phyloP scores from a whole-genome alignment of 202 grass and related monocot species.

The Bolboschoenoplectus hybrid region DNA sequence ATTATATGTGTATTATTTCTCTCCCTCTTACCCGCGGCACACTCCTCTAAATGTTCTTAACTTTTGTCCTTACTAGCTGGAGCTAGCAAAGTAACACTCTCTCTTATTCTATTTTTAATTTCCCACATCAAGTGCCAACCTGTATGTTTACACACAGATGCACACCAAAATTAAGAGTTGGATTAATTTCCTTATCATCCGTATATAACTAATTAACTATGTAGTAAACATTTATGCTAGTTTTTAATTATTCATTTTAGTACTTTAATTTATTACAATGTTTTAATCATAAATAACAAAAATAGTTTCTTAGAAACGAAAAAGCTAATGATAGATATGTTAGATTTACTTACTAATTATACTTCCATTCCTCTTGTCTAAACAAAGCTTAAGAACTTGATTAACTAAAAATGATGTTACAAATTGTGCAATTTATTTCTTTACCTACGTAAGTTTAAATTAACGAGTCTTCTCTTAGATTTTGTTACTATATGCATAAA shows the following conservation, averaged over 20 bases:
- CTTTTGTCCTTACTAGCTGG: conserved; percentile 33
- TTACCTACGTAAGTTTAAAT: neutral
- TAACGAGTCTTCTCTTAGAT: neutral
- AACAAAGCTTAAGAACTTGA: neutral
- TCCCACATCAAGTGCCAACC: neutral
- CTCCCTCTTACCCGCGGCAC: conserved; percentile 29
- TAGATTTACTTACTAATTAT: neutral
- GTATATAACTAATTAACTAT: neutral
- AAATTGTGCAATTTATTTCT: no score
- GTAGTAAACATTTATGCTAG: neutral
- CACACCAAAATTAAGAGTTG: neutral
- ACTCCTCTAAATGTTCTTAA: conserved; percentile 43
- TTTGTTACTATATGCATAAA: neutral
- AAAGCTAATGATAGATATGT: neutral
- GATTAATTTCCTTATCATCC: neutral
- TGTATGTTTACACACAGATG: neutral
- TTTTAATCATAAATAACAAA: neutral
- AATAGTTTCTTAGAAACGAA: no score
- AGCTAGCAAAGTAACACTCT: neutral
- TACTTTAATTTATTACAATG: neutral
- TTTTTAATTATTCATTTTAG: neutral
- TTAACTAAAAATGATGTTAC: neutral
- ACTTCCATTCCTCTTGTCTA: neutral
- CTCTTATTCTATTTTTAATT: neutral
- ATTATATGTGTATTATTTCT: conserved; percentile 37